Conservation (phyloP, 2,329 filamentous ascomycete species). For the Coniella vitis region DNA sequence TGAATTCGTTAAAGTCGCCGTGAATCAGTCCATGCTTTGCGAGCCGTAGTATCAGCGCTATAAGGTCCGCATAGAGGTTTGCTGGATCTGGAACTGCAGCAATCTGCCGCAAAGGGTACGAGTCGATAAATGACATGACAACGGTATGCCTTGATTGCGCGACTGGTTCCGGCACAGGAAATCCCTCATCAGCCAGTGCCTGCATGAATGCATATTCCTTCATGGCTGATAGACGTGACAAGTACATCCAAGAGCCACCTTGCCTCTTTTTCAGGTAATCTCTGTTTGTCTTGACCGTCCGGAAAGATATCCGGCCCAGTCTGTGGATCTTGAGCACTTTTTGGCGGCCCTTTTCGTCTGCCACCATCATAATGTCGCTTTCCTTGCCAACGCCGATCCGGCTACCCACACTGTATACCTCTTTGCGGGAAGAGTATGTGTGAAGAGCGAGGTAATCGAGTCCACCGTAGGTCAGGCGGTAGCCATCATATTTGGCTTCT, state of each 20-base stretch:
- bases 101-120: constrained; percentile 86
- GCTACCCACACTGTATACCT: constrained; percentile 86
- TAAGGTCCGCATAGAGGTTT: constrained; percentile 82
- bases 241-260: constrained; percentile 94
- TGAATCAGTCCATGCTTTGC: constrained; percentile 88
- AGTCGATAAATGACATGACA: constrained; percentile 90
- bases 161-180: constrained; percentile 82
- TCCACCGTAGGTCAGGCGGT: constrained; percentile 91
- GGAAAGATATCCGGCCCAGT: constrained; percentile 91
- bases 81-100: constrained; percentile 76
- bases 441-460: constrained; percentile 97
- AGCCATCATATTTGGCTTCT: constrained; percentile 96
- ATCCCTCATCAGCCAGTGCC: constrained; percentile 73
- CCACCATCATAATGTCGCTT: constrained; percentile 92
- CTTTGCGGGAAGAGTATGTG: constrained; percentile 71
- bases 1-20: constrained; percentile 99
- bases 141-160: constrained; percentile 91
- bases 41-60: constrained; percentile 75
- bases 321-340: constrained; percentile 92
- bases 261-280: constrained; percentile 76
- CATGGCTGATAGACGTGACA: constrained; percentile 84
- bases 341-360: constrained; percentile 69
- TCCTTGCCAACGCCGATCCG: constrained; percentile 96
- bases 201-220: constrained; percentile 96
- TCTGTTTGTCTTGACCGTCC: constrained; percentile 89